Conservation (phyloP, 2,329 filamentous ascomycete genomes). For the Talaromyces atroroseus region DNA sequence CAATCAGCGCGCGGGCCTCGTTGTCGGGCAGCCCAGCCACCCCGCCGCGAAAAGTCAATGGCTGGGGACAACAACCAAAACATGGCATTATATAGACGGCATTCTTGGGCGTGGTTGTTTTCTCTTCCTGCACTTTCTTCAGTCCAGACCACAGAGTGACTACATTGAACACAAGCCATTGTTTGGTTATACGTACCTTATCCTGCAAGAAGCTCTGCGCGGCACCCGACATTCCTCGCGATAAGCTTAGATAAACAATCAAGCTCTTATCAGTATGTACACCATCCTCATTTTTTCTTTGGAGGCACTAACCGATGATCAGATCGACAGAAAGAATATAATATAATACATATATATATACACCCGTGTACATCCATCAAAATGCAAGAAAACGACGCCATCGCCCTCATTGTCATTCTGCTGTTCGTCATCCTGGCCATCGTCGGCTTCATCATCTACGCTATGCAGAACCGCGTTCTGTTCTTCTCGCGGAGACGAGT, state of each 20-base stretch:
- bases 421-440: slow-evolving; percentile 44
- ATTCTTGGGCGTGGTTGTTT: background rate
- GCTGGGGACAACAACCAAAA: slow-evolving; percentile 6
- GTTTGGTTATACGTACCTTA: background rate
- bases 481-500: slow-evolving; percentile 24
- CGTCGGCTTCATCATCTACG: slow-evolving; percentile 35
- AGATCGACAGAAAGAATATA: background rate
- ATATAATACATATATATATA: background rate
- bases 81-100: background rate
- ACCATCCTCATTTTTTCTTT: background rate
- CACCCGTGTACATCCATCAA: background rate
- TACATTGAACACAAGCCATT: background rate
- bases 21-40: slow-evolving; percentile 8
- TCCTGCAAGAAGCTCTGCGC: background rate
- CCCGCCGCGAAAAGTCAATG: background rate
- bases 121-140: background rate
- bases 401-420: slow-evolving; percentile 47
- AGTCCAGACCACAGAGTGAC: too few species aligned
- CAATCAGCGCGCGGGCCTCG: background rate
- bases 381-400: slow-evolving; percentile 40
- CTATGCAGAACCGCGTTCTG: slow-evolving; percentile 27
- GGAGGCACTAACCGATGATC: background rate
- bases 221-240: slow-evolving; percentile 1
- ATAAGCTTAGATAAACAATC: slow-evolving; percentile 14
- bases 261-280: background rate